Evolutionary conservation across 2,329 filamentous ascomycete species (phyloP).

Genomic region (Aspergillus spinulosporus): DNA sequence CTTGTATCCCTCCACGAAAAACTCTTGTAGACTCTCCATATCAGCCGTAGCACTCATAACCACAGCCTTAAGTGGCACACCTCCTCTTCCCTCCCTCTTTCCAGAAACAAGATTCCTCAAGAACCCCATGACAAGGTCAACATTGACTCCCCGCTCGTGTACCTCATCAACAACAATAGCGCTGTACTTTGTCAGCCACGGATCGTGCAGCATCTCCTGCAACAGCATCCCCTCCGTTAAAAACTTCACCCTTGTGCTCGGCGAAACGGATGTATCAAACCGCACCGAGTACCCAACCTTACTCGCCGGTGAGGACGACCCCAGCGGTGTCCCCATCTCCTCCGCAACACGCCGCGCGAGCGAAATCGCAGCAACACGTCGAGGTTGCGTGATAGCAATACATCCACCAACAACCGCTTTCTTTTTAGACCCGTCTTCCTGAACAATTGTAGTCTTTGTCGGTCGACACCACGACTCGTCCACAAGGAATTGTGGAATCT

Average conservation of each 20-base stretch:
- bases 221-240: constrained; percentile 95
- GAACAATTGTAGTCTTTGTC: constrained; percentile 53
- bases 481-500: constrained; percentile 87
- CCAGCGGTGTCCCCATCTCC: constrained; percentile 70
- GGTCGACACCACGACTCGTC: constrained; percentile 75
- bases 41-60: constrained; percentile 98
- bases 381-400: constrained; percentile 91
- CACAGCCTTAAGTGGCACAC: constrained; percentile 78
- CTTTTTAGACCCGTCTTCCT: constrained; percentile 29
- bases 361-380: constrained; percentile 89
- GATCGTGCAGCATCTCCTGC: constrained; percentile 87
- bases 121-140: constrained; percentile 87
- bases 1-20: constrained; percentile 59
- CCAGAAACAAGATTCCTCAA: constrained; percentile 70
- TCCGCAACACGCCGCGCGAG: constrained; percentile 83
- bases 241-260: constrained; percentile 84
- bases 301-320: constrained; percentile 58
- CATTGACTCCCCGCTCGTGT: constrained; percentile 91
- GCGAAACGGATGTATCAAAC: constrained; percentile 85
- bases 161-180: constrained; percentile 94
- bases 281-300: constrained; percentile 90
- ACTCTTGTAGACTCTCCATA: constrained; percentile 72
- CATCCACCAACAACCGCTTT: constrained; percentile 67
- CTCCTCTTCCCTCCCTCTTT: constrained; percentile 63
- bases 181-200: constrained; percentile 78